Evolutionary conservation across 2,329 filamentous ascomycete species (phyloP), one percentile per base, ranked within the genome.

Genomic region (Colletotrichum echinochloae): DNA sequence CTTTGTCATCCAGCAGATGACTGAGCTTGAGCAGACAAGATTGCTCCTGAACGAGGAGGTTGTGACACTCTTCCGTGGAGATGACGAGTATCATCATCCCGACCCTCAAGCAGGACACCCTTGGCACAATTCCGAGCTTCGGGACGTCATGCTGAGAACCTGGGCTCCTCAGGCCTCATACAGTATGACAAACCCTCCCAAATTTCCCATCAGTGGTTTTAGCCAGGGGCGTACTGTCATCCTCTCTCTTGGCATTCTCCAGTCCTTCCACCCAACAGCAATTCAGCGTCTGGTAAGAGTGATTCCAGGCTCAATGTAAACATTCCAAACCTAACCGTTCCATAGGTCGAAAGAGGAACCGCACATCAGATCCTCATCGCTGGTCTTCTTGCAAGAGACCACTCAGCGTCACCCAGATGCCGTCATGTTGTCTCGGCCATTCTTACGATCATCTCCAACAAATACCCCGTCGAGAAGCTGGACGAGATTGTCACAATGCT

Each of bases 381-480:
- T 30, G 70, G 72, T n/a, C 66, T 73, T 16, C 49, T 73, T 20
- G 51, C 51, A 14, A 52, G 60, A 28, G 72, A 73, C 18, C 65
- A 70, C 35, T 77, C 44, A 75, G 76, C 37, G 73, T 74, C 11
- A 51, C 74, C n/a, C 56, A 74, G 12, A 56, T 74, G 33, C 73
- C 74, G 44, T 70, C 75, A 73, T 72, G 77, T 70, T 60, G 74
- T 79, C 77, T 62, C 74, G 20, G 74, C 76, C 9, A 81, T 85
- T 14, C 75, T 85, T 14, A 79, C 81, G 2, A 78, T 83, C 4
- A 73, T 86, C 35, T 79, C 83, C 59, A 86, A 86, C 74, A 86
- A 85, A 71, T 80, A 82, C 74, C 80, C 80, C 41, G 76, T 82
- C 23, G 82, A 82, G 72, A 77, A 71, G 44, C 72, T 73, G 51